Evolutionary conservation across 2,329 filamentous ascomycete genomes (phyloP).

Genomic region (Camptophora hylomeconis): DNA sequence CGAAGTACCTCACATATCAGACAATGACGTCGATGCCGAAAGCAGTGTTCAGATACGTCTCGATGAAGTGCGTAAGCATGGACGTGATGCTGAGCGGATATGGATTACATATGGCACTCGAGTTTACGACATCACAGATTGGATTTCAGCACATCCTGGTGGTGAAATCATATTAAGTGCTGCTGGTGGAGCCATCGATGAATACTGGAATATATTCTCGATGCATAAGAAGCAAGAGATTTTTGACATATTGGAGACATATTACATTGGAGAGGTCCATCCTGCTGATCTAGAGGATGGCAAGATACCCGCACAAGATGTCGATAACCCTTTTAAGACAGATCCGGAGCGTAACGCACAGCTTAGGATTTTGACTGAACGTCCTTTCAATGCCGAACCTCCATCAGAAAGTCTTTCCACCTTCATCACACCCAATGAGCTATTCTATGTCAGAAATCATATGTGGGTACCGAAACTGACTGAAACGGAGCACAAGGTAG

Average conservation of each 20-base stretch:
- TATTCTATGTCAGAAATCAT: conserved; percentile 50
- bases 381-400: conserved; percentile 51
- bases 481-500: conserved; percentile 34
- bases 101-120: conserved; percentile 52
- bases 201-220: conserved; percentile 58
- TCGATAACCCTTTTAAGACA: conserved; percentile 39
- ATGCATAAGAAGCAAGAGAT: conserved; percentile 56
- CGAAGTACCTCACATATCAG: no score
- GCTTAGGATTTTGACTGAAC: conserved; percentile 39
- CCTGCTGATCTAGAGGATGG: conserved; percentile 46
- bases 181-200: conserved; percentile 50
- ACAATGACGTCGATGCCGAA: no score
- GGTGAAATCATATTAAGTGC: conserved; percentile 56
- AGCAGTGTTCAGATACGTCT: conserved; percentile 12
- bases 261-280: conserved; percentile 50
- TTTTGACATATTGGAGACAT: conserved; percentile 50
- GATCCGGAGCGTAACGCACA: conserved; percentile 31
- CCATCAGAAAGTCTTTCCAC: conserved; percentile 35
- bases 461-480: conserved; percentile 46
- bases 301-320: conserved; percentile 33
- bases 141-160: conserved; percentile 52
- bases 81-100: conserved; percentile 34
- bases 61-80: conserved; percentile 20
- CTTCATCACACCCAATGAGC: conserved; percentile 42
- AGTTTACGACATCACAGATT: conserved; percentile 60